Evolutionary conservation across 164 flowering plant genomes (phyloP).

Genomic region (Vitis cinerea): DNA sequence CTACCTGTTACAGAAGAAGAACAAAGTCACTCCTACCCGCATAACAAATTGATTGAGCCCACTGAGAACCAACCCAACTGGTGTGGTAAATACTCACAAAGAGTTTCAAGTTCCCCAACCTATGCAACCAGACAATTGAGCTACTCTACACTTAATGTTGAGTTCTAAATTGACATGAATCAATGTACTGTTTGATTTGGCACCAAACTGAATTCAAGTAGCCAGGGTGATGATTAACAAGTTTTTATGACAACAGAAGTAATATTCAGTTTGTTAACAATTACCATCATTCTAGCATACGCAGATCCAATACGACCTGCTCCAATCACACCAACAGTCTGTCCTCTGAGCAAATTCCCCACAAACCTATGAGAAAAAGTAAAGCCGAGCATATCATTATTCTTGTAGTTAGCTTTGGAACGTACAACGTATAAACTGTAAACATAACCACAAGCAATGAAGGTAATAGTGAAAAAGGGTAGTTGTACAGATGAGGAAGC

Average conservation of each 20-base stretch:
- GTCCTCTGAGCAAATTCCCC: conserved; percentile 94
- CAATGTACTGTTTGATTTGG: too few species aligned
- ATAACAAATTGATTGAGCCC: too few species aligned
- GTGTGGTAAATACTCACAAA: too few species aligned
- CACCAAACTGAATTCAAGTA: too few species aligned
- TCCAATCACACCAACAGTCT: conserved; percentile 96
- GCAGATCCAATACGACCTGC: conserved; percentile 99
- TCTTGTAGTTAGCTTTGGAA: too few species aligned
- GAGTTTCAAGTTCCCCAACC: too few species aligned
- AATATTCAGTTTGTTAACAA: background rate
- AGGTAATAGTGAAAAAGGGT: background rate
- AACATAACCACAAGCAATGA: background rate
- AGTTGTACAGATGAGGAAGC: conserved; percentile 93
- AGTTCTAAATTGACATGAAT: too few species aligned
- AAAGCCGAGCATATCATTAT: background rate
- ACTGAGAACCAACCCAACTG: too few species aligned
- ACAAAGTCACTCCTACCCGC: background rate
- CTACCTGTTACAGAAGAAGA: conserved; percentile 48
- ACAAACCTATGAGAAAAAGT: conserved; percentile 57
- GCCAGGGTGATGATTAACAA: too few species aligned
- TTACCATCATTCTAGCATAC: conserved; percentile 98
- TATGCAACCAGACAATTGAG: too few species aligned
- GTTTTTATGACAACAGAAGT: background rate
- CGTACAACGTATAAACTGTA: too few species aligned
- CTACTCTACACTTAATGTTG: too few species aligned